phyloP scores from a whole-genome alignment of 768 basidiomycete genomes.

The Boletus reticulatus region DNA sequence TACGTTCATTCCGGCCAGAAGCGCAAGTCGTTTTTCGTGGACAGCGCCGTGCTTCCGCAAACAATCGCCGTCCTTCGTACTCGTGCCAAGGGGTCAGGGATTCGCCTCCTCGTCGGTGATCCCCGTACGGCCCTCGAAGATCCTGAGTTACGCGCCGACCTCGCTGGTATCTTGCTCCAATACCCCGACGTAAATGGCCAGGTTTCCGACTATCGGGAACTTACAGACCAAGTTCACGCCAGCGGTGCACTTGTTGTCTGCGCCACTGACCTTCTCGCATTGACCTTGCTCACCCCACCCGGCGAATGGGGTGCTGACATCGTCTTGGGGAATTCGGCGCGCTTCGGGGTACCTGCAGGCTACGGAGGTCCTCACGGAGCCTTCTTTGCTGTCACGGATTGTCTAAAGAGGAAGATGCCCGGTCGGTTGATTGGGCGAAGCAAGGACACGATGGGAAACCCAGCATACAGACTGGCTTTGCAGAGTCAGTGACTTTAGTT shows the following conservation, averaged over 20 bases:
- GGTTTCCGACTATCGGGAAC: slow-evolving; percentile 66
- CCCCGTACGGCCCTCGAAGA: slow-evolving; percentile 49
- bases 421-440: slow-evolving; percentile 92
- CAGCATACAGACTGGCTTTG: slow-evolving; percentile 88
- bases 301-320: slow-evolving; percentile 99
- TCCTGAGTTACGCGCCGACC: slow-evolving; percentile 51
- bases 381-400: slow-evolving; percentile 93
- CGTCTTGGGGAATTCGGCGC: slow-evolving; percentile 90
- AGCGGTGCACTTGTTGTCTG: slow-evolving; percentile 80
- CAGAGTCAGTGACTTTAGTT: slow-evolving; percentile 66
- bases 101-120: slow-evolving; percentile 74
- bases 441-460: slow-evolving; percentile 78
- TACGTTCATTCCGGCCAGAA: slow-evolving; percentile 65
- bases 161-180: slow-evolving; percentile 89
- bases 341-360: slow-evolving; percentile 96
- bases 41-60: slow-evolving; percentile 80
- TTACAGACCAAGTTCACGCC: slow-evolving; percentile 69
- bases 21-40: slow-evolving; percentile 83
- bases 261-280: slow-evolving; percentile 89
- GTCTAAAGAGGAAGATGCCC: slow-evolving; percentile 97
- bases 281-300: slow-evolving; percentile 91
- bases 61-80: slow-evolving; percentile 87
- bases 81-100: slow-evolving; percentile 91
- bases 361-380: slow-evolving; percentile 97
- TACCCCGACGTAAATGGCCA: slow-evolving; percentile 91